These are phyloP conservation scores for Curvularia sp. DNA, from an alignment of 2,329 filamentous ascomycete genomes.

Conservation along the genomic window DNA sequence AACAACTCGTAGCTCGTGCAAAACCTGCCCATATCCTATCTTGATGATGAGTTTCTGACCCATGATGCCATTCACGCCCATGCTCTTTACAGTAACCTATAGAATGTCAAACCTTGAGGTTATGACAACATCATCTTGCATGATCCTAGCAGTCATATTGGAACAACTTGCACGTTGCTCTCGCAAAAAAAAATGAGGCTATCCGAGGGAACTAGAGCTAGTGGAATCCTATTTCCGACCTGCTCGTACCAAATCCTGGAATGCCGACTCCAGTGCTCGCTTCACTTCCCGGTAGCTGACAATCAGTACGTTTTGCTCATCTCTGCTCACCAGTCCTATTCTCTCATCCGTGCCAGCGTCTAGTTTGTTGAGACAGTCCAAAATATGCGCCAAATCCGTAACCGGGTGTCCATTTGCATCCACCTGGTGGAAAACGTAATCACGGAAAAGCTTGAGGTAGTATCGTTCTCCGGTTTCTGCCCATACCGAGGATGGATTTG, in stretches of 20 bases:
- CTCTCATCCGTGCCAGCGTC: constrained; percentile 89
- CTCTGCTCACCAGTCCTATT: constrained; percentile 83
- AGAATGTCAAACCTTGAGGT: neutral
- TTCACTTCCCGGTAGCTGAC: constrained; percentile 91
- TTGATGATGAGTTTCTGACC: neutral
- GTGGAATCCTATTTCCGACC: constrained; percentile 41
- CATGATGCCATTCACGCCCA: neutral
- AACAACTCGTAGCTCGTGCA: constrained; percentile 9
- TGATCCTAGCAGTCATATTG: neutral
- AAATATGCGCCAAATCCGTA: constrained; percentile 85
- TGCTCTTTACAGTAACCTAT: neutral
- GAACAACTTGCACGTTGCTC: neutral
- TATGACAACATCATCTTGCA: neutral
- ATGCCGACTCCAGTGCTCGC: constrained; percentile 66
- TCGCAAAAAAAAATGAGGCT: constrained; percentile 10
- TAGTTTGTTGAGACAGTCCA: constrained; percentile 87
- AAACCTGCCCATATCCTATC: neutral
- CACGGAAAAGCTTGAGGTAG: constrained; percentile 90
- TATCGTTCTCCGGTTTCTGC: constrained; percentile 93
- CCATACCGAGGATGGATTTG: constrained; percentile 65
- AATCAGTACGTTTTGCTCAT: constrained; percentile 88
- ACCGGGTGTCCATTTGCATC: constrained; percentile 83
- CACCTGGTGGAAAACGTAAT: constrained; percentile 97
- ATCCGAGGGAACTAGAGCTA: constrained; percentile 19
- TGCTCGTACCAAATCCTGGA: constrained; percentile 61